These are phyloP conservation scores for Euphorbia lathyris DNA, from an alignment of 345 rosid genomes.

Conservation along the genomic window DNA sequence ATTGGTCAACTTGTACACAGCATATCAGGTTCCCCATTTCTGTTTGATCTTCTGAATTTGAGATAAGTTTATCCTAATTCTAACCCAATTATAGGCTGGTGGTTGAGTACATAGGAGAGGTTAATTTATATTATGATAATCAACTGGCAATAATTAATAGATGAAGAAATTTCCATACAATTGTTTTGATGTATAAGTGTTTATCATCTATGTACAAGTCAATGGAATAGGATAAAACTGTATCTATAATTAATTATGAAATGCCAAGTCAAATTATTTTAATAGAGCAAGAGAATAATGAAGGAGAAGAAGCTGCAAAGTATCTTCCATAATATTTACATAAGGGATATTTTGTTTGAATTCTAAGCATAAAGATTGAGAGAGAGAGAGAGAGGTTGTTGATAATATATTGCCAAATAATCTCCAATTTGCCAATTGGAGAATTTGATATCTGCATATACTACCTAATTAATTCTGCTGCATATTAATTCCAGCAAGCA, in stretches of 20 bases:
- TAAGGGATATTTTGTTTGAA: background rate
- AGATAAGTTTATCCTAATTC: background rate
- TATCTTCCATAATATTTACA: background rate
- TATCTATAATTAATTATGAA: background rate
- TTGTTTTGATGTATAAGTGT: background rate
- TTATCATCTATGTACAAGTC: background rate
- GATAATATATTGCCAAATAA: too few relatives aligned
- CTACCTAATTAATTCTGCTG: too few relatives aligned
- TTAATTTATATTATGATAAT: too few relatives aligned
- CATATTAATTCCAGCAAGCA: background rate
- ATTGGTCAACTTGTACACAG: constrained; percentile 18
- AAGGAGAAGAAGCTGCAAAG: background rate
- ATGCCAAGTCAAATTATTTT: background rate
- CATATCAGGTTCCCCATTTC: constrained; percentile 17
- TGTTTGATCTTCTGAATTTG: background rate
- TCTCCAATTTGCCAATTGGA: background rate
- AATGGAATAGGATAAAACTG: background rate
- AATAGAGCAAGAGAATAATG: background rate
- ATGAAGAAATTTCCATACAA: background rate
- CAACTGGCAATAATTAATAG: background rate
- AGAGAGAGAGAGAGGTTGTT: too few relatives aligned
- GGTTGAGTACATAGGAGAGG: too few relatives aligned
- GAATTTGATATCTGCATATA: background rate
- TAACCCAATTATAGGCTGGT: background rate
- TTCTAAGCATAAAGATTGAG: background rate